Evolutionary conservation across 2,329 filamentous ascomycete genomes (phyloP).

Genomic region (Fusarium buharicum): DNA sequence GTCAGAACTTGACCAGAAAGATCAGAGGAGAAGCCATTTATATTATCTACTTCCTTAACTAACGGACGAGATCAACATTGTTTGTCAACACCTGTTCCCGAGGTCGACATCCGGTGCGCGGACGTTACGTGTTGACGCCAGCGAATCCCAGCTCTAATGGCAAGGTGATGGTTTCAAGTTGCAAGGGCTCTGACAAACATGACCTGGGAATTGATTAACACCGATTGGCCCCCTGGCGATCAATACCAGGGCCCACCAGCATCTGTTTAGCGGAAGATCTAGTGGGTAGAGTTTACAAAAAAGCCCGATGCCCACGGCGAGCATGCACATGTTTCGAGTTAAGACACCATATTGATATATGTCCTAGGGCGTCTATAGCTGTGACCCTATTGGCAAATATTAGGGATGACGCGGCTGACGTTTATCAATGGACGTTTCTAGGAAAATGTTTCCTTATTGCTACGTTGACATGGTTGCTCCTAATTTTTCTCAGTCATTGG

Average conservation of each 20-base stretch:
- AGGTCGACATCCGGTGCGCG: slow-evolving; percentile 20
- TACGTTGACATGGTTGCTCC: slow-evolving; percentile 15
- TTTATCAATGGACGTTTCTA: slow-evolving; percentile 27
- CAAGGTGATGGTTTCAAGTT: slow-evolving; percentile 41
- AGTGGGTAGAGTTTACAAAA: slow-evolving; percentile 12
- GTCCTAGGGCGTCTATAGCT: slow-evolving; percentile 8
- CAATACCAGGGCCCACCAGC: slow-evolving; percentile 28
- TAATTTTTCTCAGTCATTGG: slow-evolving; percentile 32
- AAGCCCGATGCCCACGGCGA: slow-evolving; percentile 21
- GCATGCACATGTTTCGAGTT: slow-evolving; percentile 38
- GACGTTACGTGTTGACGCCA: slow-evolving; percentile 30
- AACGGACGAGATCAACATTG: slow-evolving; percentile 18
- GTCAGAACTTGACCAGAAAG: slow-evolving; percentile 15
- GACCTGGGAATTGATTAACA: slow-evolving; percentile 23
- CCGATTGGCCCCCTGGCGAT: slow-evolving; percentile 32
- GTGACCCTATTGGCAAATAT: slow-evolving; percentile 16
- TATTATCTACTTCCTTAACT: slow-evolving; percentile 16
- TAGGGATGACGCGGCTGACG: slow-evolving; percentile 41
- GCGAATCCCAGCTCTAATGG: slow-evolving; percentile 30
- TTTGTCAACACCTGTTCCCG: slow-evolving; percentile 22
- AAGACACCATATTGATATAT: slow-evolving; percentile 17
- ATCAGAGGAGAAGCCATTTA: slow-evolving; percentile 31
- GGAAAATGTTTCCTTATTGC: slow-evolving; percentile 38
- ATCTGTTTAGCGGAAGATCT: slow-evolving; percentile 44
- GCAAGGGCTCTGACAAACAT: slow-evolving; percentile 29